Percentiles rank a stretch among this genome's conserved stretches.
Conservation (phyloP, 495 filamentous ascomycete species). For the Neurospora terricola region DNA sequence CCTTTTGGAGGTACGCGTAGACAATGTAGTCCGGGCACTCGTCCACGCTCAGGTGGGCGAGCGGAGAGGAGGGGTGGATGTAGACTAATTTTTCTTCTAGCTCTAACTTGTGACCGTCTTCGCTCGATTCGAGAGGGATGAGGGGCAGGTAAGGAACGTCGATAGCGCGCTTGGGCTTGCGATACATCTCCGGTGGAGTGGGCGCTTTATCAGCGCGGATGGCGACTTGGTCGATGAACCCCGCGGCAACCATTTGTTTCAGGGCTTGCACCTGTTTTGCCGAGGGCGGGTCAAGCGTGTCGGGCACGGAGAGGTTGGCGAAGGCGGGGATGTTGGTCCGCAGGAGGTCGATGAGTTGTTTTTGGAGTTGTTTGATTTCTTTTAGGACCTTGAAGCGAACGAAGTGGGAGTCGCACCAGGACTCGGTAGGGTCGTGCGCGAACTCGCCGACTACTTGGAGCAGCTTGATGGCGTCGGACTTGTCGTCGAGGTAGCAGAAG, state of each 20-base stretch:
- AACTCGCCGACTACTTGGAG: conserved; percentile 82
- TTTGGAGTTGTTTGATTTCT: conserved; percentile 73
- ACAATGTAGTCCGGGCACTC: conserved; percentile 76
- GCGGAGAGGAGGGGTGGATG: conserved; percentile 72
- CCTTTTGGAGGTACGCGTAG: conserved; percentile 75
- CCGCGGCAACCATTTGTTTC: conserved; percentile 82
- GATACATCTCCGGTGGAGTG: conserved; percentile 54
- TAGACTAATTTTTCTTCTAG: conserved; percentile 52
- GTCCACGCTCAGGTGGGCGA: conserved; percentile 58
- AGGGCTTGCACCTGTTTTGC: conserved; percentile 67
- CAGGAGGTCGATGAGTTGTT: conserved; percentile 74
- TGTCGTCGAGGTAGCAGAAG: conserved; percentile 71
- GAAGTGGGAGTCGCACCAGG: conserved; percentile 74
- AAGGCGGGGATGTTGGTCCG: conserved; percentile 62
- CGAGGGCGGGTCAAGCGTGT: conserved; percentile 59
- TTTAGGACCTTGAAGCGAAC: conserved; percentile 74
- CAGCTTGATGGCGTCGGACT: conserved; percentile 81
- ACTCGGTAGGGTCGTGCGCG: conserved; percentile 52
- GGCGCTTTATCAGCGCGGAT: conserved; percentile 83
- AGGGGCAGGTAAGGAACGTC: conserved; percentile 89
- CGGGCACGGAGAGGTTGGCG: conserved; percentile 44
- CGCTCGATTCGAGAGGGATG: conserved; percentile 48
- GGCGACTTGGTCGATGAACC: conserved; percentile 92
- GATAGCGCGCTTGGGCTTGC: conserved; percentile 69
- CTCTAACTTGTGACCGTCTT: conserved; percentile 23